Evolutionary conservation across 345 rosid genomes (phyloP), one percentile per base, ranked within the genome.

Genomic region (Eucalyptus virginea): DNA sequence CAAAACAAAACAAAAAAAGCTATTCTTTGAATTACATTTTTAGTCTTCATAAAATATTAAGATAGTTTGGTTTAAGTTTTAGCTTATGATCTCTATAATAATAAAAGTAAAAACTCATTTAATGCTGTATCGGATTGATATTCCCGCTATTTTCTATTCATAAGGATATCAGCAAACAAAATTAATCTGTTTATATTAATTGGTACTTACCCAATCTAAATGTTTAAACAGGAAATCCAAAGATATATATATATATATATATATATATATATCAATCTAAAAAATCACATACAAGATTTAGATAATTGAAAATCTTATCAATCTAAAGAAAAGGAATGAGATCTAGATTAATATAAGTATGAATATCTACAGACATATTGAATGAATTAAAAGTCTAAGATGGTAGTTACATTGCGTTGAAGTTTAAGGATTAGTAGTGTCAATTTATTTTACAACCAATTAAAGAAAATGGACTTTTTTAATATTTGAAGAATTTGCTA

Each of bases 1-100:
- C 2, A 1, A 0, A 28, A 28, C n/a, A 28, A 5, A 48, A 48
- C 0, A 24, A 9, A 60, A 28, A 0, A 58, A 28, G 69, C 65
- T 58, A 26, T 58, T 58, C 10, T 58, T 26, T 11, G 15, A 58
- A 58, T 58, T 26, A 11, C n/a, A 11, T 26, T 58, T 58, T 26
- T 58, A 58, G 65, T 2, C 65, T 58, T 58, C 56, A 52, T 52
- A 52, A 58, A 58, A 11, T 26, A 24, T 58, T 26, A 58, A 58
- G 15, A 58, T 58, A 58, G 65, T 3, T 58, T 28, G 14, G 30
- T 58, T 58, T 58, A 26, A 24, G 62, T 56, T 58, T 24, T 58
- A 11, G 7, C 65, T 24, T 58, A 58, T 10, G 65, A 58, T 58
- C 7, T 58, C 4, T 26, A 58, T 58, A 26, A 58, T 58, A 26